phyloP scores from a whole-genome alignment of 75 land plant species.

The Selaginella moellendorffii region DNA sequence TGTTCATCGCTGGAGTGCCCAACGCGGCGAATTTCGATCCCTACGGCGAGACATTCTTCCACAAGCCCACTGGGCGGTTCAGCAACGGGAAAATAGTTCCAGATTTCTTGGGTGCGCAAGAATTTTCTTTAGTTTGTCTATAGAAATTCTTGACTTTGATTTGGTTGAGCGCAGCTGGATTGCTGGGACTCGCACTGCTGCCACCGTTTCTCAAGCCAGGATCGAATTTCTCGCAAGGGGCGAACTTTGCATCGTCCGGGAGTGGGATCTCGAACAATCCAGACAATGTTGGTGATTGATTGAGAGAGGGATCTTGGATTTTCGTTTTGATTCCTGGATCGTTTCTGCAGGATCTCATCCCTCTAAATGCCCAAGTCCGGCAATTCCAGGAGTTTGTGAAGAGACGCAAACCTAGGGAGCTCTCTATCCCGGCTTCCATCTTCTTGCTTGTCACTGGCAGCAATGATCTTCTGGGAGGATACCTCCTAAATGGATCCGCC shows the following conservation, averaged over 20 bases:
- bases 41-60: constrained; percentile 6
- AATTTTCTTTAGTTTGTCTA: background rate
- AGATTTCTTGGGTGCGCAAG: background rate
- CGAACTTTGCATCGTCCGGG: constrained; percentile 1
- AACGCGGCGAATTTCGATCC: background rate
- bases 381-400: background rate
- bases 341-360: constrained; percentile 1
- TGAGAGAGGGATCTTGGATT: too few relatives aligned
- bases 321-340: too few relatives aligned
- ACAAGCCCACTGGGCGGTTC: constrained; percentile 1
- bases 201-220: constrained; percentile 1
- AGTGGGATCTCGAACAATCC: constrained; percentile 1
- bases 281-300: too few relatives aligned
- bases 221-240: background rate
- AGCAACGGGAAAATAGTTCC: background rate
- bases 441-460: background rate
- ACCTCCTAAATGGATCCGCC: background rate
- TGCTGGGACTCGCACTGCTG: background rate
- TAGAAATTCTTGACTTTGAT: background rate
- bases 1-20: background rate
- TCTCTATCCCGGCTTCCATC: too few relatives aligned
- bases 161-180: background rate
- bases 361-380: background rate
- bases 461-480: background rate
- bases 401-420: too few relatives aligned